These are phyloP conservation scores for Lentithecium fluviatile DNA, from an alignment of 495 filamentous ascomycete species.

Conservation along the genomic window DNA sequence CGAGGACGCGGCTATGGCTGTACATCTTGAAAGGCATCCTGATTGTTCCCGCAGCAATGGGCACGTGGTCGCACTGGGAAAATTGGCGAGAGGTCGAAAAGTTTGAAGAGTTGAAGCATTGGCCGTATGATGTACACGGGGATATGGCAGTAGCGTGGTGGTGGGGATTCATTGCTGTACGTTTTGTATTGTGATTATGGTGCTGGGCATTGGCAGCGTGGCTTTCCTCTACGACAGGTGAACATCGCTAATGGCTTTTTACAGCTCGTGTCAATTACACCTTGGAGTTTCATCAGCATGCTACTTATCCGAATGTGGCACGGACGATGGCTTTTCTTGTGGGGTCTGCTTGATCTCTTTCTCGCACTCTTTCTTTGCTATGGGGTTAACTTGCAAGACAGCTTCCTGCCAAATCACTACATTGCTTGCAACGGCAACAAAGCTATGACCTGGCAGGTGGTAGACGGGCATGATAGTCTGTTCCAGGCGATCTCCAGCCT, in stretches of 20 bases:
- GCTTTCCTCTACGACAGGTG: too few relatives aligned
- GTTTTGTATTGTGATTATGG: too few relatives aligned
- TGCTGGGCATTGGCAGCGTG: too few relatives aligned
- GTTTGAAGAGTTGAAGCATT: slow-evolving; percentile 6
- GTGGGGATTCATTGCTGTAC: too few relatives aligned
- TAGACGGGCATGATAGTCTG: slow-evolving; percentile 13
- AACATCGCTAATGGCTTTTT: too few relatives aligned
- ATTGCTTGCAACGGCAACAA: slow-evolving; percentile 1
- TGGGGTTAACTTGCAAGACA: slow-evolving; percentile 18
- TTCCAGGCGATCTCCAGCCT: slow-evolving; percentile 6
- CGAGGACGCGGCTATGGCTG: slow-evolving; percentile 20
- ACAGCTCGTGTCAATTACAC: slow-evolving; percentile 3
- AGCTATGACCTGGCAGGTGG: slow-evolving; percentile 21
- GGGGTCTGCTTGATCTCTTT: slow-evolving; percentile 20
- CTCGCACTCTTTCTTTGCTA: slow-evolving; percentile 7
- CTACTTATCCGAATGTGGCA: slow-evolving; percentile 6
- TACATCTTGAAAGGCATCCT: slow-evolving; percentile 2
- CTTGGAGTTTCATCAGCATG: slow-evolving; percentile 26
- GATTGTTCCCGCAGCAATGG: slow-evolving; percentile 14
- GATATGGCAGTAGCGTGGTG: too few relatives aligned
- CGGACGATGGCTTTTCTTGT: slow-evolving; percentile 15
- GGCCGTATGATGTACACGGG: slow-evolving; percentile 9
- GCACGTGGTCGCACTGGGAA: not conserved
- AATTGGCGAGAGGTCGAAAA: not conserved
- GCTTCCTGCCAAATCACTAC: slow-evolving; percentile 15